Evolutionary conservation across 257 asterid genomes (phyloP).

Genomic region (Leptodermis oblonga): DNA sequence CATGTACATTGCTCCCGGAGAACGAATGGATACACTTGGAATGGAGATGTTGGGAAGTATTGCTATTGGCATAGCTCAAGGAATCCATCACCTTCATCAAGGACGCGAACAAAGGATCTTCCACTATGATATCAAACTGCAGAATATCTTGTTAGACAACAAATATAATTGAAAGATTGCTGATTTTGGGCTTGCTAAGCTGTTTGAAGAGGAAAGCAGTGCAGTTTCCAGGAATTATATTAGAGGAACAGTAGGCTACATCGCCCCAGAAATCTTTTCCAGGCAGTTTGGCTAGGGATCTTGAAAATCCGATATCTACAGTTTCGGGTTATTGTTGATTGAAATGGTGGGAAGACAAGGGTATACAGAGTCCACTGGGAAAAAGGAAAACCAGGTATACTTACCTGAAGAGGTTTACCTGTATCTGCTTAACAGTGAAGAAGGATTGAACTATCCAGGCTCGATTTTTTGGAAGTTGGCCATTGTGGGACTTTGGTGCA

Average conservation of each 20-base stretch:
- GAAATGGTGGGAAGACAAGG: conserved; percentile 44
- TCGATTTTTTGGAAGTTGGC: conserved; percentile 20
- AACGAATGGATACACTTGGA: conserved; percentile 4
- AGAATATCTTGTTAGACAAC: conserved; percentile 28
- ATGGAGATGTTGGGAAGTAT: conserved; percentile 20
- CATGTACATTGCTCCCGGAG: conserved; percentile 25
- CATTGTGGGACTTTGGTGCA: conserved; percentile 23
- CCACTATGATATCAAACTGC: conserved; percentile 27
- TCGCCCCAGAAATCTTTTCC: conserved; percentile 36
- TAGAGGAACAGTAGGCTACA: conserved; percentile 43
- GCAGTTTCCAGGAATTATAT: conserved; percentile 29
- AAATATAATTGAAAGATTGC: conserved; percentile 26
- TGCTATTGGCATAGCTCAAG: conserved; percentile 32
- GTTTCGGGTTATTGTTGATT: conserved; percentile 34
- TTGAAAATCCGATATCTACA: conserved; percentile 35
- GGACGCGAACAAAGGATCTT: conserved; percentile 23
- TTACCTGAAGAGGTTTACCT: conserved; percentile 34
- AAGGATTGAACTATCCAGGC: not conserved
- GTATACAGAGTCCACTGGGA: conserved; percentile 12
- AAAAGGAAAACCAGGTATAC: conserved; percentile 22
- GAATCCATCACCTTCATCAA: conserved; percentile 29
- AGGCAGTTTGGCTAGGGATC: conserved; percentile 33
- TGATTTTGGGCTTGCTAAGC: conserved; percentile 39
- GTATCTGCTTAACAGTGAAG: conserved; percentile 24
- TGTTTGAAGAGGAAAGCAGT: conserved; percentile 25